Percentiles rank a stretch among this genome's conserved stretches.
phyloP scores from a whole-genome alignment of 495 filamentous ascomycete genomes.

The Aspergillus saccharolyticus region DNA sequence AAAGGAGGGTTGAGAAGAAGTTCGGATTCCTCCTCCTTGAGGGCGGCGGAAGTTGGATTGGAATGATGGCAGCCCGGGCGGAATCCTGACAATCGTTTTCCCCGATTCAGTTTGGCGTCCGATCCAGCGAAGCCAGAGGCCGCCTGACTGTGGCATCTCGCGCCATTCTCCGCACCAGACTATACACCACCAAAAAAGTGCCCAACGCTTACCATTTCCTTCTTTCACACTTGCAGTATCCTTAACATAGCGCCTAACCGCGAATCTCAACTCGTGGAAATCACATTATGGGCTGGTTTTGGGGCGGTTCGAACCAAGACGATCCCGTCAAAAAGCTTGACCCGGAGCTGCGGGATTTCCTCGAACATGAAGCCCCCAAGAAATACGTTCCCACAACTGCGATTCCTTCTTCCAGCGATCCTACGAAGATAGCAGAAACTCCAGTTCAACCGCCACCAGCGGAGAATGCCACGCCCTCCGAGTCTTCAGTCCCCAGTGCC shows the following conservation, averaged over 20 bases:
- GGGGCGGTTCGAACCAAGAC: slow-evolving; percentile 44
- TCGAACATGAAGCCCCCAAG: slow-evolving; percentile 73
- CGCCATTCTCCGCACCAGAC: not conserved
- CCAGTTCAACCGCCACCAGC: slow-evolving; percentile 19
- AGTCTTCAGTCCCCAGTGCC: slow-evolving; percentile 48
- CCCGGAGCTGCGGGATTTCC: slow-evolving; percentile 76
- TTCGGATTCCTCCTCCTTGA: not conserved
- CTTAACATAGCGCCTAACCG: too few species aligned
- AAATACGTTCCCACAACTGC: slow-evolving; percentile 56
- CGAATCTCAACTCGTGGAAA: not conserved
- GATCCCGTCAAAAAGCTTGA: slow-evolving; percentile 82
- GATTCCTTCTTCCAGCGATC: slow-evolving; percentile 17
- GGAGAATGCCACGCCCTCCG: slow-evolving; percentile 23
- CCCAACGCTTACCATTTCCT: too few species aligned
- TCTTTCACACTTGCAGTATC: too few species aligned
- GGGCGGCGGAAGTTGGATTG: slow-evolving; percentile 3
- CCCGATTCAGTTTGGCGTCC: slow-evolving; percentile 21
- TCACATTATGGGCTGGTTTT: slow-evolving; percentile 62
- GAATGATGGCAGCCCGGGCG: slow-evolving; percentile 1
- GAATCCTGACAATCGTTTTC: not conserved
- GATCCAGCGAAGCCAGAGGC: not conserved
- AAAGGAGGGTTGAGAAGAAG: slow-evolving; percentile 4
- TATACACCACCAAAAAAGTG: too few species aligned
- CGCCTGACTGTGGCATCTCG: not conserved
- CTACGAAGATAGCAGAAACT: slow-evolving; percentile 14